These are phyloP conservation scores for Penicillium bovifimosum DNA, from an alignment of 495 filamentous ascomycete genomes.

Conservation along the genomic window DNA sequence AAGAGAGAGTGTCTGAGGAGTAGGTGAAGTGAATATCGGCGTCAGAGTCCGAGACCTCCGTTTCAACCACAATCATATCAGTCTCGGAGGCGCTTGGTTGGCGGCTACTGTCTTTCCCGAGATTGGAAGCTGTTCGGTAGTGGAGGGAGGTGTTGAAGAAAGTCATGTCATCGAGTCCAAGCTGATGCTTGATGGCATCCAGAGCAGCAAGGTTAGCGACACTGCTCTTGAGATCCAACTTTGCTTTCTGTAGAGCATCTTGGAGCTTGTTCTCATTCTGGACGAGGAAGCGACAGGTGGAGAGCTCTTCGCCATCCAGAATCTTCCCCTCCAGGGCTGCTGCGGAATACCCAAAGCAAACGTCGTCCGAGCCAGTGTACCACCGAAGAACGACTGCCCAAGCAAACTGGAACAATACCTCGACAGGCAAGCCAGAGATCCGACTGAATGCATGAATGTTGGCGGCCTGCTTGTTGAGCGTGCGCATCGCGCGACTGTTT, in stretches of 20 bases:
- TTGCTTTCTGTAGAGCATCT: constrained; percentile 33
- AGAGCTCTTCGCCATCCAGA: constrained; percentile 7
- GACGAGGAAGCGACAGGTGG: constrained; percentile 33
- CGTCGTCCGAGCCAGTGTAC: constrained; percentile 48
- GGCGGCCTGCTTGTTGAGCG: constrained; percentile 23
- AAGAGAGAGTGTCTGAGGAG: constrained; percentile 32
- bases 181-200: constrained; percentile 36
- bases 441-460: constrained; percentile 35
- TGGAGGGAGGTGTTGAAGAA: constrained; percentile 50
- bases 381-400: constrained; percentile 52
- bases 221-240: constrained; percentile 30
- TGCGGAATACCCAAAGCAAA: constrained; percentile 48
- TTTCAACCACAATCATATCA: constrained; percentile 54
- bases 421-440: constrained; percentile 22
- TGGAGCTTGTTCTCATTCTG: constrained; percentile 28
- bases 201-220: constrained; percentile 34
- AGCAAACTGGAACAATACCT: constrained; percentile 39
- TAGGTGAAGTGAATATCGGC: constrained; percentile 38
- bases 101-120: constrained; percentile 4
- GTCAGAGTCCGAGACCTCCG: constrained; percentile 40
- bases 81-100: constrained; percentile 24
- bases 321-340: constrained; percentile 23
- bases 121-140: constrained; percentile 20
- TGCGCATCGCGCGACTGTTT: constrained; percentile 10
- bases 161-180: constrained; percentile 30